phyloP scores from a whole-genome alignment of 148 eudicot species.

The Agrostemma githago region DNA sequence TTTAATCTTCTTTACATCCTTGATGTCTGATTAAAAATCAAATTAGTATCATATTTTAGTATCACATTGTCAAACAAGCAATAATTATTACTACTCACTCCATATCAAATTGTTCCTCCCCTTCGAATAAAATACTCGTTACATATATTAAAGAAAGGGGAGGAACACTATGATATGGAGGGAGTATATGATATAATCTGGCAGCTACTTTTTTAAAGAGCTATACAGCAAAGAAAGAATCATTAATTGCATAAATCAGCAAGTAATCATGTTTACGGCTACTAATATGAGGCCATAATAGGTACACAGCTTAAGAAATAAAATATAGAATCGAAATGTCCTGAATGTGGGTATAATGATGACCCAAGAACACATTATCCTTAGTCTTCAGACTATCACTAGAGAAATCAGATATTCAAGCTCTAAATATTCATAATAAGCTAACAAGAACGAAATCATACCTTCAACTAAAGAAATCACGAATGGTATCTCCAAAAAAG shows the following conservation, averaged over 20 bases:
- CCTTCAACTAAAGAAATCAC: background rate
- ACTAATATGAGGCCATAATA: background rate
- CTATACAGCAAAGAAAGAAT: background rate
- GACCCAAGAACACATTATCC: background rate
- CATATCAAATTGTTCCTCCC: too few species aligned
- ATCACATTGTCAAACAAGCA: conserved; percentile 7
- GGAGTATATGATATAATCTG: background rate
- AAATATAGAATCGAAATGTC: background rate
- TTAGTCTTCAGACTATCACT: background rate
- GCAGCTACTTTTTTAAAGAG: background rate
- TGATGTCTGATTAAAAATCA: conserved; percentile 52
- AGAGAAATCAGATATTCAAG: too few species aligned
- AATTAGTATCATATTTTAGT: background rate
- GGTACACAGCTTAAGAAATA: background rate
- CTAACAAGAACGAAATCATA: background rate
- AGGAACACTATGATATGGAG: too few species aligned
- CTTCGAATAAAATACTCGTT: too few species aligned
- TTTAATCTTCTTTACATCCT: conserved; percentile 78
- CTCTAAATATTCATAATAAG: too few species aligned
- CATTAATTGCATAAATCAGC: background rate
- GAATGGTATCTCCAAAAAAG: background rate
- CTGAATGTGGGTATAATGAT: background rate
- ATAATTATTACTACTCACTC: too few species aligned
- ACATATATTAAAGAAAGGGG: too few species aligned
- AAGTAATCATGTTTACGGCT: background rate